These are phyloP conservation scores for Solanum appendiculatum DNA, from an alignment of 257 asterid species.

Conservation along the genomic window DNA sequence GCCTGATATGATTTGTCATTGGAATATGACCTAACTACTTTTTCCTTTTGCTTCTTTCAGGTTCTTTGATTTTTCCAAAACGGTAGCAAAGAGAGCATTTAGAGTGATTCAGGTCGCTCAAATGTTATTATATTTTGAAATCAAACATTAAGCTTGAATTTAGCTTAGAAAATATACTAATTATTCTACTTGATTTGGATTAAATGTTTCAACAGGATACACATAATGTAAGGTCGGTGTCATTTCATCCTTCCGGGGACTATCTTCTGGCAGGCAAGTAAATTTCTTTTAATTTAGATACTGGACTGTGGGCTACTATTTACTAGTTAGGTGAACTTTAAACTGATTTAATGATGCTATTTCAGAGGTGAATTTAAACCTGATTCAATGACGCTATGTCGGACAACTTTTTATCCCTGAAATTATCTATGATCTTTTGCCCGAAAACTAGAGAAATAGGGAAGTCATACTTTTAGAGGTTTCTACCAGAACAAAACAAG, in stretches of 20 bases:
- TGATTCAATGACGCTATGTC: background rate
- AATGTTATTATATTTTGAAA: background rate
- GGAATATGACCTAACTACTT: background rate
- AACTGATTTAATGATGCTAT: background rate
- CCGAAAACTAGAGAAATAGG: background rate
- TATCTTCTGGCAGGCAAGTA: conserved; percentile 72
- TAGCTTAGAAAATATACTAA: background rate
- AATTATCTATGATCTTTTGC: background rate
- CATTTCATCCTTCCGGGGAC: conserved; percentile 68
- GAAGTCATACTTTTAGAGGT: background rate
- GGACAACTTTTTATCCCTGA: background rate
- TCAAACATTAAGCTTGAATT: conserved; percentile 3
- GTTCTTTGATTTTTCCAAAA: conserved; percentile 82
- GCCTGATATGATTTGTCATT: background rate
- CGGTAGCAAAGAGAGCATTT: conserved; percentile 69
- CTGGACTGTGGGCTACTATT: background rate
- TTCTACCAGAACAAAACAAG: background rate
- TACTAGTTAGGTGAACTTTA: background rate
- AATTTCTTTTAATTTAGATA: conserved; percentile 2
- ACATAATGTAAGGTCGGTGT: conserved; percentile 63
- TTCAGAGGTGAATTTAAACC: background rate
- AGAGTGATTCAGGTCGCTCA: conserved; percentile 63
- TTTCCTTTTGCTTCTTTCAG: conserved; percentile 26
- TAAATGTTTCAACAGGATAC: conserved; percentile 48
- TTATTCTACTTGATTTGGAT: background rate